These are phyloP conservation scores for Eucalyptus albens DNA, from an alignment of 345 rosid genomes.

Conservation along the genomic window DNA sequence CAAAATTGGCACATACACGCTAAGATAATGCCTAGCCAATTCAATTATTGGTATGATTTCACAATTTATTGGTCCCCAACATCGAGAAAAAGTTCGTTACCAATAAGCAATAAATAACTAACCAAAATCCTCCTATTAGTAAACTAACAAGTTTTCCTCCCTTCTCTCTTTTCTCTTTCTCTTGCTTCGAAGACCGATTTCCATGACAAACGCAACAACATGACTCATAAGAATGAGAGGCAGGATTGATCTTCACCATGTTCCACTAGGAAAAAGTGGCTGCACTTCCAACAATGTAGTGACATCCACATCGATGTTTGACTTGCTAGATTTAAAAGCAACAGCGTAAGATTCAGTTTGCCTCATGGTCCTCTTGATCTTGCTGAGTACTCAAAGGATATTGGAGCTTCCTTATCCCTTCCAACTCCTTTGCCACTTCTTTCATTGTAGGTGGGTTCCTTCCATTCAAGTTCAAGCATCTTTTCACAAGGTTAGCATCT, in stretches of 20 bases:
- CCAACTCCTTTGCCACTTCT: not conserved
- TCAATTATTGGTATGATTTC: not conserved
- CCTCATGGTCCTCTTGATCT: not conserved
- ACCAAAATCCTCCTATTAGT: not conserved
- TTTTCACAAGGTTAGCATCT: not conserved
- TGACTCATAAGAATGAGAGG: not conserved
- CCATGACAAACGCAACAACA: fast-evolving
- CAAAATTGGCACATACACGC: not conserved
- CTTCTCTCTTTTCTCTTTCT: not conserved
- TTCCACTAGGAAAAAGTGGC: not conserved
- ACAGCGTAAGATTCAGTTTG: not conserved
- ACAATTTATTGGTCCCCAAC: not conserved
- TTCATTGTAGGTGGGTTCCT: not conserved
- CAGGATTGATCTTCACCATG: not conserved
- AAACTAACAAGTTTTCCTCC: not conserved
- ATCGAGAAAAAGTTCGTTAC: not conserved
- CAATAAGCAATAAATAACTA: not conserved
- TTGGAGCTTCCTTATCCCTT: not conserved
- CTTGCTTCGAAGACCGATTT: not conserved
- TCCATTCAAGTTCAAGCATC: not conserved
- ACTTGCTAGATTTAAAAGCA: not conserved
- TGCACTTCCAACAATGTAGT: not conserved
- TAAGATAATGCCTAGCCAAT: not conserved
- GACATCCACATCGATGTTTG: fast-evolving
- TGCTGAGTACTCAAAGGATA: not conserved